Conservation (phyloP, 2,329 filamentous ascomycete species). For the Neonectria magnoliae region DNA sequence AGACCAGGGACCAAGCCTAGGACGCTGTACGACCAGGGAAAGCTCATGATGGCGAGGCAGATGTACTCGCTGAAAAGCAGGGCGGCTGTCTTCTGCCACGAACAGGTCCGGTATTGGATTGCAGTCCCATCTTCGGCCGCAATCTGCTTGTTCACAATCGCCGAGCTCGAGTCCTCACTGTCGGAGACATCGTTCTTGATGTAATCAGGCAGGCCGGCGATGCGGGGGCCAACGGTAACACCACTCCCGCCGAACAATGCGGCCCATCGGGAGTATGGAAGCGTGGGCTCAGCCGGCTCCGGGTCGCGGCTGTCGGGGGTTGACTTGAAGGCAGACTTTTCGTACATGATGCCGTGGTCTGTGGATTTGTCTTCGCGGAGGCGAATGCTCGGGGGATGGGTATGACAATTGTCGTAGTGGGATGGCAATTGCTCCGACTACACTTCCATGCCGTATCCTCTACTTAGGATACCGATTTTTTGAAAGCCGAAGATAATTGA, state of each 20-base stretch:
- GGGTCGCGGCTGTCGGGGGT: slow-evolving; percentile 33
- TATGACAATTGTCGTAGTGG: not conserved
- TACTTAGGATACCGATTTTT: not conserved
- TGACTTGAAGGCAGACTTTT: slow-evolving; percentile 36
- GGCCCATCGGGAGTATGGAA: slow-evolving; percentile 44
- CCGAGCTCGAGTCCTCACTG: slow-evolving; percentile 57
- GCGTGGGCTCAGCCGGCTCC: slow-evolving; percentile 34
- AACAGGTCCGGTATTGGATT: slow-evolving; percentile 93
- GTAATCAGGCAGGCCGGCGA: slow-evolving; percentile 56
- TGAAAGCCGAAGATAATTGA: not conserved
- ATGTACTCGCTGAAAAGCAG: slow-evolving; percentile 96
- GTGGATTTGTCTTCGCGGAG: not conserved
- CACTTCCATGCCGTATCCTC: not conserved
- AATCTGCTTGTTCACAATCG: slow-evolving; percentile 72
- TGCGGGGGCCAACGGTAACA: slow-evolving; percentile 61
- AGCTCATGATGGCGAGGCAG: slow-evolving; percentile 91
- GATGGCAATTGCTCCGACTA: not conserved
- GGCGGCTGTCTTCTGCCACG: slow-evolving; percentile 93
- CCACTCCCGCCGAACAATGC: slow-evolving; percentile 51
- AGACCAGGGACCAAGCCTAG: slow-evolving; percentile 86
- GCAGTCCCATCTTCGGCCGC: slow-evolving; percentile 79
- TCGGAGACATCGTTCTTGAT: slow-evolving; percentile 50
- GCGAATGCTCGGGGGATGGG: not conserved
- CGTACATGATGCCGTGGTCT: slow-evolving; percentile 38
- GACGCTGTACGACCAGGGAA: slow-evolving; percentile 90